These are phyloP conservation scores for Poronia punctata DNA, from an alignment of 495 filamentous ascomycete species.

Conservation along the genomic window DNA sequence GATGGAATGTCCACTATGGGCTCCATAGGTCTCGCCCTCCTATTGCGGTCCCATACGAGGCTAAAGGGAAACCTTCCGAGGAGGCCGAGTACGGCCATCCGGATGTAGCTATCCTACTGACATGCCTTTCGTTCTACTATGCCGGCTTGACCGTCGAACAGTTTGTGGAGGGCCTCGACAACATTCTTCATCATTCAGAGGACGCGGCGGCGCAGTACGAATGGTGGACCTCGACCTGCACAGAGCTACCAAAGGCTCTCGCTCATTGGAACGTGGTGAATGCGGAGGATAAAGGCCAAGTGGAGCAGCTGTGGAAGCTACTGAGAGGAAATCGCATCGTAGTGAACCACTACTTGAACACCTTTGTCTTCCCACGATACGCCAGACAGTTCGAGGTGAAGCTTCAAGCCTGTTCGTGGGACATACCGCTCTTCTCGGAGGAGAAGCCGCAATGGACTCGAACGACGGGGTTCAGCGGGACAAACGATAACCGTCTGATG, in stretches of 20 bases:
- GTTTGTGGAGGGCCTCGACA: constrained; percentile 31
- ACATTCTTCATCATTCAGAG: constrained; percentile 43
- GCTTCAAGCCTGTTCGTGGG: constrained; percentile 48
- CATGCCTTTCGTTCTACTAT: constrained; percentile 48
- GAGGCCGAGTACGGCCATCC: constrained; percentile 49
- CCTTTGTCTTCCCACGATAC: constrained; percentile 47
- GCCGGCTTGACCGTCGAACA: constrained; percentile 33
- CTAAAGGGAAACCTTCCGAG: constrained; percentile 45
- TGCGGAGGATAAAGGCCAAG: constrained; percentile 39
- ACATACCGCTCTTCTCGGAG: constrained; percentile 34
- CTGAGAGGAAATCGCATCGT: constrained; percentile 30
- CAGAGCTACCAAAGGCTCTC: constrained; percentile 34
- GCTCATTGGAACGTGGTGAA: constrained; percentile 44
- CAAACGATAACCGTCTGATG: constrained; percentile 44
- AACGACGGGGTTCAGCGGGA: constrained; percentile 51
- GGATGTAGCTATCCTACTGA: constrained; percentile 49
- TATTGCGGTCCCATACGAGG: constrained; percentile 44
- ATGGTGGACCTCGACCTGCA: constrained; percentile 30
- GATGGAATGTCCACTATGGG: constrained; percentile 42
- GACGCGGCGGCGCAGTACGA: constrained; percentile 46
- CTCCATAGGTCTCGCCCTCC: constrained; percentile 34
- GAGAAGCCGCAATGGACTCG: constrained; percentile 7
- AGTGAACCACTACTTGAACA: constrained; percentile 47
- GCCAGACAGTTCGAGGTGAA: constrained; percentile 48
- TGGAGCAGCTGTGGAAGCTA: constrained; percentile 34